These are phyloP conservation scores for Crinitomyces ghanaensis DNA, from an alignment of 805 yeast genomes.

Conservation along the genomic window DNA sequence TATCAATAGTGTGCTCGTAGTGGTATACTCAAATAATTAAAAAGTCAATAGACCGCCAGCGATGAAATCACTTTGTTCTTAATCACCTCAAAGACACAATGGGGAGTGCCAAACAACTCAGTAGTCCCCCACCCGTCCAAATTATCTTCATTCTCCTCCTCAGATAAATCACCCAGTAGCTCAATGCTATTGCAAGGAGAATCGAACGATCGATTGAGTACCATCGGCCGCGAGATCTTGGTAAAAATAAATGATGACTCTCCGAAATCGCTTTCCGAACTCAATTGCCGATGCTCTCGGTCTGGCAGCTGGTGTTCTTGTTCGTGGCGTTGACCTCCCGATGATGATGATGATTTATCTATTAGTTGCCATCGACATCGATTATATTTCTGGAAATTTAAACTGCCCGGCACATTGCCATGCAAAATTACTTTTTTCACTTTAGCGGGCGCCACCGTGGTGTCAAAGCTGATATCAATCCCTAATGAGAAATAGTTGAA, in stretches of 20 bases:
- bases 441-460: conserved; percentile 22
- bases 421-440: conserved; percentile 42
- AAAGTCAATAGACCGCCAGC: conserved; percentile 12
- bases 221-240: conserved; percentile 13
- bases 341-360: conserved; percentile 8
- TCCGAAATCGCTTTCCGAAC: conserved; percentile 8
- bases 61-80: conserved; percentile 12
- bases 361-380: conserved; percentile 35
- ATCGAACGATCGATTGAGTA: conserved; percentile 17
- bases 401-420: conserved; percentile 42
- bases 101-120: conserved; percentile 13
- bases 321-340: not conserved
- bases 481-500: conserved; percentile 44
- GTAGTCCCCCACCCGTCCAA: conserved; percentile 21
- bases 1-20: no score
- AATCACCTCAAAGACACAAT: conserved; percentile 17
- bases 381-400: conserved; percentile 45
- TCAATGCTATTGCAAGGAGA: conserved; percentile 22
- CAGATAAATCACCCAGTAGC: conserved; percentile 15
- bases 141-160: conserved; percentile 8
- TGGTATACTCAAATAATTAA: no score
- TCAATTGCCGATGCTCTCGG: not conserved
- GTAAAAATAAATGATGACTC: conserved; percentile 2
- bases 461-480: conserved; percentile 41
- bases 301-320: no score